Evolutionary conservation across 1,284 basidiomycete genomes (phyloP).

Genomic region (Neolentinus lepideus): DNA sequence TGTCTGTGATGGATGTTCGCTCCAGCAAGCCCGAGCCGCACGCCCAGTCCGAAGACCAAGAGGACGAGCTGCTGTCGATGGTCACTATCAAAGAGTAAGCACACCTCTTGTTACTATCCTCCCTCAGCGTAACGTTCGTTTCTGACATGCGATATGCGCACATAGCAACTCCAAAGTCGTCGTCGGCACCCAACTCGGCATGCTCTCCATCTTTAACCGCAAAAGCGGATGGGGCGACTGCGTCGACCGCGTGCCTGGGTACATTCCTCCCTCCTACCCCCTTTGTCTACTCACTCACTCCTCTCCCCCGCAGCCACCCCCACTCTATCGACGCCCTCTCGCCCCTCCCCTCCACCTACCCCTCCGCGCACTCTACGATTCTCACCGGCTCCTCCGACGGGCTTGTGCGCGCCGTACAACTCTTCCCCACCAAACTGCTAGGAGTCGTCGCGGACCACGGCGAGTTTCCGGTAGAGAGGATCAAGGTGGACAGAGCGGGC

Average conservation of each 20-base stretch:
- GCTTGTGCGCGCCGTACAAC: conserved; percentile 81
- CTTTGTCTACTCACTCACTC: not conserved
- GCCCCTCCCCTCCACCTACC: conserved; percentile 57
- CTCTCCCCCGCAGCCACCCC: conserved; percentile 54
- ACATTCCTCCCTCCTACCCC: conserved; percentile 15
- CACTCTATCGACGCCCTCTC: conserved; percentile 84
- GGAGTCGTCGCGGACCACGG: conserved; percentile 90
- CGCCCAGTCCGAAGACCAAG: conserved; percentile 88
- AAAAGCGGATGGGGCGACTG: conserved; percentile 87
- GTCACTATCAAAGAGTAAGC: conserved; percentile 75
- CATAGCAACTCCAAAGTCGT: conserved; percentile 52
- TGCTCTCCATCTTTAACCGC: conserved; percentile 88
- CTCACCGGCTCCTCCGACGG: conserved; percentile 94
- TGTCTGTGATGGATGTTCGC: conserved; percentile 86
- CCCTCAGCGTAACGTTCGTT: not conserved
- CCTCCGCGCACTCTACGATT: conserved; percentile 65
- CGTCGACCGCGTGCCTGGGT: conserved; percentile 90
- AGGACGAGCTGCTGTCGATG: conserved; percentile 88
- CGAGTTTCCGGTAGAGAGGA: conserved; percentile 85
- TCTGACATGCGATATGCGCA: not conserved
- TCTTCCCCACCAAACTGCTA: conserved; percentile 85
- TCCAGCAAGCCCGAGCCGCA: conserved; percentile 70
- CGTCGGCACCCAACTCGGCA: conserved; percentile 87
- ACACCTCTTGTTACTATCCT: not conserved
- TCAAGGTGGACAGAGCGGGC: conserved; percentile 50